Percentiles rank a stretch among this genome's conserved stretches.
Conservation (phyloP, 257 asterid species). For the Handroanthus guayacan region DNA sequence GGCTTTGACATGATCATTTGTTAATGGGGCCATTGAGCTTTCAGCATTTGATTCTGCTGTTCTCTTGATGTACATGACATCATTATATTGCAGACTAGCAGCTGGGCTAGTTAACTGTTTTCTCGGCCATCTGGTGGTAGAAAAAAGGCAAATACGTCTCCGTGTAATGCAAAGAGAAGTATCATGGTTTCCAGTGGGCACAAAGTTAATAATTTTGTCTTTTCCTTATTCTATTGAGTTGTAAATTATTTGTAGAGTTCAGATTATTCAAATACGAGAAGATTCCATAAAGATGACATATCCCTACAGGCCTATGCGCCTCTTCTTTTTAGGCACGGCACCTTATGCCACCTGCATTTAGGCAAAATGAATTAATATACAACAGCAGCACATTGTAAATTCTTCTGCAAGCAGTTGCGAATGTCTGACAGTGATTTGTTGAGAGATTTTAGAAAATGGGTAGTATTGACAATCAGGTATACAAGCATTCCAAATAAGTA, state of each 20-base stretch:
- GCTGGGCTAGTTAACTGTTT: not conserved
- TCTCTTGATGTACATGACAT: not conserved
- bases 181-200: not conserved
- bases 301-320: not conserved
- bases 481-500: not conserved
- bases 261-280: not conserved
- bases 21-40: not conserved
- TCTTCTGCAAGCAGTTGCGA: not conserved
- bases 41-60: slow-evolving; percentile 1
- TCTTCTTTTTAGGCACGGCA: not conserved
- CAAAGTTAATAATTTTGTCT: not conserved
- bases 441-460: not conserved
- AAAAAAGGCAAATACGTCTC: not conserved
- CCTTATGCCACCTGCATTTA: slow-evolving; percentile 10
- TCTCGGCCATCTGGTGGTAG: not conserved
- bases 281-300: not conserved
- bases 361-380: not conserved
- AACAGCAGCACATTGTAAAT: not conserved
- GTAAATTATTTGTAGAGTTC: not conserved
- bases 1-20: not conserved
- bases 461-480: not conserved
- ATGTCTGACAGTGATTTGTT: not conserved
- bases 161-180: not conserved
- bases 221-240: not conserved
- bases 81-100: not conserved